Percentiles rank a stretch among this genome's conserved stretches.
phyloP scores from a whole-genome alignment of 1,284 basidiomycete species.

The Trametes hirsuta region DNA sequence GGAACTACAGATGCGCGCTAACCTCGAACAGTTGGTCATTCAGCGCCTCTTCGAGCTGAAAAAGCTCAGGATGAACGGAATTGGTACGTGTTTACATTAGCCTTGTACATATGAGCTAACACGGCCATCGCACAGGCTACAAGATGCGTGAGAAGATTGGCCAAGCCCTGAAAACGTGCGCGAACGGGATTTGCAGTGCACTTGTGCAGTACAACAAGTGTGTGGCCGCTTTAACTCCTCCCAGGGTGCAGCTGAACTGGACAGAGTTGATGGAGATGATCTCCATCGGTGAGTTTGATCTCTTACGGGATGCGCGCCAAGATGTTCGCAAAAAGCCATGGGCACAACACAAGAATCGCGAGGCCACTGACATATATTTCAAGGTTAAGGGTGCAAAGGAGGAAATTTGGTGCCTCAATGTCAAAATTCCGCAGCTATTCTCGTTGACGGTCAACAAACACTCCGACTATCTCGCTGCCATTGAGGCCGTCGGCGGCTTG shows the following conservation, averaged over 20 bases:
- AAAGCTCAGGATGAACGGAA: conserved; percentile 2
- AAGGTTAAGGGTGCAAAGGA: conserved; percentile 10
- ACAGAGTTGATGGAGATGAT: conserved; percentile 6
- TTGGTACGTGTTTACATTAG: not conserved
- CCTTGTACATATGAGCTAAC: not conserved
- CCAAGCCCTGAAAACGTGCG: conserved; percentile 8
- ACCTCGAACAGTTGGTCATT: conserved; percentile 10
- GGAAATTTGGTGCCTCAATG: conserved; percentile 11
- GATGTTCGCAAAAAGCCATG: conserved; percentile 7
- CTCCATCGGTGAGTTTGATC: conserved; percentile 13
- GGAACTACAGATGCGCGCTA: conserved; percentile 5
- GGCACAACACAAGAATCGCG: not conserved
- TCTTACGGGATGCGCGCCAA: conserved; percentile 6
- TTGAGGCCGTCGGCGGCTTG: no score
- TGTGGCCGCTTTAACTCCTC: not conserved
- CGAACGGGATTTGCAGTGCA: conserved; percentile 8
- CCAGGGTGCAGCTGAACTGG: not conserved
- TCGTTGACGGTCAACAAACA: conserved; percentile 4
- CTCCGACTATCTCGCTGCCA: no score
- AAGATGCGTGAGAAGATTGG: conserved; percentile 18
- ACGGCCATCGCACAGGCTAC: conserved; percentile 5
- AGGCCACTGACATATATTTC: conserved; percentile 12
- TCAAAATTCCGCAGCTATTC: conserved; percentile 6
- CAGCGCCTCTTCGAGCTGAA: conserved; percentile 12
- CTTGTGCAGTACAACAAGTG: conserved; percentile 7